These are phyloP conservation scores for Silybum marianum DNA, from an alignment of 129 eudicot species.

Conservation along the genomic window DNA sequence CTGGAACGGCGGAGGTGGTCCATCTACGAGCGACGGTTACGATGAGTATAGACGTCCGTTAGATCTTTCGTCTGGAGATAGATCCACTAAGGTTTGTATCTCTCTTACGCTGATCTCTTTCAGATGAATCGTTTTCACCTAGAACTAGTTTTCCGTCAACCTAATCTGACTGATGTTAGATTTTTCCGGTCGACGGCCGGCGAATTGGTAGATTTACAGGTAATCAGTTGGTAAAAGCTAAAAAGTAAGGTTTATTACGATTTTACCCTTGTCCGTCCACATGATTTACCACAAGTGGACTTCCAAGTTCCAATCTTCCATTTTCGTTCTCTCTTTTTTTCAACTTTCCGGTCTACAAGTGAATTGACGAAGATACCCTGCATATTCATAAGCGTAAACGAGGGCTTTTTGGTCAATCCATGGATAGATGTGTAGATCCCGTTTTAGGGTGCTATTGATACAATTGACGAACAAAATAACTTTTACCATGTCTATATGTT, in stretches of 20 bases:
- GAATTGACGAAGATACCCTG: constrained; percentile 12
- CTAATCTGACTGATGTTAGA: neutral
- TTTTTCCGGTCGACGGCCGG: neutral
- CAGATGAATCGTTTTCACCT: neutral
- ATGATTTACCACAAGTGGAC: constrained; percentile 16
- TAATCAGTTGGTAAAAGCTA: neutral
- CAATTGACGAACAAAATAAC: no score
- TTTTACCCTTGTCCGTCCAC: neutral
- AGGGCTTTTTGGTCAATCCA: neutral
- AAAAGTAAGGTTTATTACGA: neutral
- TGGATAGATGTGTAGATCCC: neutral
- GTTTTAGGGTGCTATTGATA: neutral
- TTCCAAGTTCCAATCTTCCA: neutral
- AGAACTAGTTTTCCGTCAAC: neutral
- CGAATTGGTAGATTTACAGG: neutral
- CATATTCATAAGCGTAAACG: neutral
- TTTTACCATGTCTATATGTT: no score
- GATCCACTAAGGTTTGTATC: constrained; percentile 61
- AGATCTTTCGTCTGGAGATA: constrained; percentile 36
- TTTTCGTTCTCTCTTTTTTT: neutral
- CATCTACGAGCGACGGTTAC: constrained; percentile 42
- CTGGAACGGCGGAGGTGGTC: constrained; percentile 35
- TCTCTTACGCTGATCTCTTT: neutral
- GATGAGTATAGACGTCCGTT: constrained; percentile 32
- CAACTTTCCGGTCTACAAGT: neutral